Evolutionary conservation across 306 rosid genomes (phyloP).

Genomic region (Prunus fruticosa): DNA sequence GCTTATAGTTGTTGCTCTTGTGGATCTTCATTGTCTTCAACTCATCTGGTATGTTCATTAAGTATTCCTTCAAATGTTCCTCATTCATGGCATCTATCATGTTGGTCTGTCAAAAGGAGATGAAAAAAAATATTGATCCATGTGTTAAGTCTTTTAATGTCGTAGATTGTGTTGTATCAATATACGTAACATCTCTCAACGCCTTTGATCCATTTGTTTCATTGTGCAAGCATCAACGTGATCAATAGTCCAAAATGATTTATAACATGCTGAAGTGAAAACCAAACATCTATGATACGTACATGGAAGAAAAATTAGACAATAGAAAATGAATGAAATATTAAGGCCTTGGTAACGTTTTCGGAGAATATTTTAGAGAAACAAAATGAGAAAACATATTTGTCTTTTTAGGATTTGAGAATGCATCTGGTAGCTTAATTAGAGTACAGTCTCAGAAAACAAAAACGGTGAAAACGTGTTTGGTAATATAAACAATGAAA

Average conservation of each 20-base stretch:
- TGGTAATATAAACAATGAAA: no score
- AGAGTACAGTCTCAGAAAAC: no score
- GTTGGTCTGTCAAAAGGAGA: slow-evolving; percentile 19
- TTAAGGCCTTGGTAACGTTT: background rate
- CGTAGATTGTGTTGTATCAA: no score
- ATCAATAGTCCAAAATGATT: background rate
- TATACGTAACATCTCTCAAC: no score
- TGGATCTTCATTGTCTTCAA: slow-evolving; percentile 31
- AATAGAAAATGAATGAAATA: background rate
- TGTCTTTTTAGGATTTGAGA: no score
- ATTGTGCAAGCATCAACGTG: background rate
- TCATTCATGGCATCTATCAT: slow-evolving; percentile 32
- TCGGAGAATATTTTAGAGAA: no score
- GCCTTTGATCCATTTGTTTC: background rate
- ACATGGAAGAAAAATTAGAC: background rate
- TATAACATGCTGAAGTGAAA: background rate
- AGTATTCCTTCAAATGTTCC: slow-evolving; percentile 24
- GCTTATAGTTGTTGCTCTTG: slow-evolving; percentile 11
- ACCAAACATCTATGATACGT: background rate
- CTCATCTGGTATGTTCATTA: slow-evolving; percentile 19
- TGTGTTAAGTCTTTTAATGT: background rate
- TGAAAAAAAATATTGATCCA: background rate
- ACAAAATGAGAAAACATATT: no score
- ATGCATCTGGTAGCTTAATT: no score
- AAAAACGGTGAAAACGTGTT: no score